Evolutionary conservation across 83 land plant genomes (phyloP), one percentile per base, ranked within the genome.

Genomic region (Picea abies): DNA sequence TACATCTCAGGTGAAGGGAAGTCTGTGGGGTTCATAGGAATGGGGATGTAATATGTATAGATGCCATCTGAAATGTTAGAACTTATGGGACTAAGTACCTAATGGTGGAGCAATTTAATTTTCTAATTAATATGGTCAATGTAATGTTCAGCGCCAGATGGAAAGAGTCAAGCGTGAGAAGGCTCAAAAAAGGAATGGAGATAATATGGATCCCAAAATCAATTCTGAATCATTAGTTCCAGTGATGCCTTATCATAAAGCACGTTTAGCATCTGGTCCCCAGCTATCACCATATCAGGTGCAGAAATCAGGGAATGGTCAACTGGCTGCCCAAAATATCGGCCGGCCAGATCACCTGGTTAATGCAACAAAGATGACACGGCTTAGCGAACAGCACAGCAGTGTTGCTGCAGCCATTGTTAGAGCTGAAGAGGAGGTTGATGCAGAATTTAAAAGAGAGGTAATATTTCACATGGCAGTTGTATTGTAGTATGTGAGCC

Each of bases 201-300:
- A 94, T 88, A 96, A 95, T 81, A 85, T 83, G 5, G 91, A 88
- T 62, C 98, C 98, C 44, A 86, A 76, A 32, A 72, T 84, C 11
- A 76, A 69, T 14, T 90, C 94, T 66, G 93, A 93, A 1, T 58
- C 67, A 15, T 19, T 95, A 63, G 97, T 91, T 85, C 91, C 96
- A 20, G 92, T 97, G 82, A 67, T 86, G 79, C 90, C 90, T 1
- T 88, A 87, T 84, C 88, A 86, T 37, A 91, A 90, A 67, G 88
- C 99, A 63, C 93, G 99, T 44, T 94, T 95, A 82, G 98, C 98
- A 65, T 89, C 91, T 79, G 96, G 90, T 41, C 84, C 93, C 68
- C 82, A 82, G n/a, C 90, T 95, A 69, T 87, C 99, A 79, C 96
- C 96, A 49, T 91, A 73, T 88, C 90, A 91, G 62, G 83, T 84